Conservation (phyloP, 2,329 filamentous ascomycete species). For the Chrysoporthe deuterocubensis region DNA sequence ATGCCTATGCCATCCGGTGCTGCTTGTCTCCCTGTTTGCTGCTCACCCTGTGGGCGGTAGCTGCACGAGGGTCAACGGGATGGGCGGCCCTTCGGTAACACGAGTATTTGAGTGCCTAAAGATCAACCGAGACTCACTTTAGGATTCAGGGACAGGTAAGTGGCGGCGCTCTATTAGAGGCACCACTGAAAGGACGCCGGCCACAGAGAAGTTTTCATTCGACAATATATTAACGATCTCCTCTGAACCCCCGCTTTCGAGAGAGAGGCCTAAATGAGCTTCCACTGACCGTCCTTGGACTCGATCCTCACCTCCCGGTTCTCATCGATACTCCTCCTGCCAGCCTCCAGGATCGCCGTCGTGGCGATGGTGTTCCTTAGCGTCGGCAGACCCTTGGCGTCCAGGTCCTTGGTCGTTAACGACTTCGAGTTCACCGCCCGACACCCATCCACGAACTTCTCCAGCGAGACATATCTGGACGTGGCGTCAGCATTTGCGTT, state of each 20-base stretch:
- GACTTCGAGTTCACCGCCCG: conserved; percentile 75
- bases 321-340: conserved; percentile 83
- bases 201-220: background rate
- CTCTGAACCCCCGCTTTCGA: background rate
- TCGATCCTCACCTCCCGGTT: conserved; percentile 76
- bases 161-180: background rate
- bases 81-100: no score
- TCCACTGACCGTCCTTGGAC: conserved; percentile 69
- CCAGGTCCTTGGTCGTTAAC: conserved; percentile 74
- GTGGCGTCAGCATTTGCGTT: background rate
- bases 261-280: conserved; percentile 50
- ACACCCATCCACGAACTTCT: conserved; percentile 93
- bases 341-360: conserved; percentile 88
- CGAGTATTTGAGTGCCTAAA: no score
- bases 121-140: no score
- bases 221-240: background rate
- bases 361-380: conserved; percentile 88
- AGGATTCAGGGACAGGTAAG: no score
- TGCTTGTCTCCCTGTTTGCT: no score
- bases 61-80: no score
- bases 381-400: conserved; percentile 81
- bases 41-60: no score
- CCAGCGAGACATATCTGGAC: conserved; percentile 78
- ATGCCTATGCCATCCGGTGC: no score
- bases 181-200: background rate